Evolutionary conservation across 257 asterid genomes (phyloP).

Genomic region (Solanum pennellii): DNA sequence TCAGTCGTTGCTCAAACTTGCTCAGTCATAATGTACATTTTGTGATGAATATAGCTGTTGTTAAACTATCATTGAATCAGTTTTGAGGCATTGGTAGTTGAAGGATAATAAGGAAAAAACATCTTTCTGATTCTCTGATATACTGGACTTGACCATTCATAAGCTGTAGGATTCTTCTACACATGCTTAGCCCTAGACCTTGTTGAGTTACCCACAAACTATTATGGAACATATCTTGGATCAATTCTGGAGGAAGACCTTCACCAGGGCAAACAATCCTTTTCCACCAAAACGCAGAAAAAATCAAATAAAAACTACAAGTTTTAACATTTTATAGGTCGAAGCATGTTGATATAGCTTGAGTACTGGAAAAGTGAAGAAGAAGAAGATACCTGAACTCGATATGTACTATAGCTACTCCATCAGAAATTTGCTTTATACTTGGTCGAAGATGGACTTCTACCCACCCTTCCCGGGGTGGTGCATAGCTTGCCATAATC

Average conservation of each 20-base stretch:
- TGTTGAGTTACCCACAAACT: slow-evolving; percentile 59
- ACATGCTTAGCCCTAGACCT: slow-evolving; percentile 68
- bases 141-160: slow-evolving; percentile 92
- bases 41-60: background rate
- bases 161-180: slow-evolving; percentile 55
- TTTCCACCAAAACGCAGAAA: background rate
- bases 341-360: background rate
- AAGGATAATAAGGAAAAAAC: slow-evolving; percentile 48
- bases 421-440: slow-evolving; percentile 43
- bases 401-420: slow-evolving; percentile 29
- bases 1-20: too few species aligned
- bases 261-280: slow-evolving; percentile 86
- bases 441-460: slow-evolving; percentile 73
- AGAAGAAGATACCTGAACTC: slow-evolving; percentile 48
- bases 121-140: slow-evolving; percentile 67
- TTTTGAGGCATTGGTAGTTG: slow-evolving; percentile 40
- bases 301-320: too few species aligned
- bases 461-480: slow-evolving; percentile 75
- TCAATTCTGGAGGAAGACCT: slow-evolving; percentile 70
- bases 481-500: slow-evolving; percentile 60
- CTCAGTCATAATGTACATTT: background rate
- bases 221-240: slow-evolving; percentile 77
- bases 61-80: slow-evolving; percentile 19
- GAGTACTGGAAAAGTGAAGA: background rate
- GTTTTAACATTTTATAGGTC: too few species aligned